These are phyloP conservation scores for Coemansia sp. DNA, from an alignment of 192 early-diverging fungal species.

Conservation along the genomic window DNA sequence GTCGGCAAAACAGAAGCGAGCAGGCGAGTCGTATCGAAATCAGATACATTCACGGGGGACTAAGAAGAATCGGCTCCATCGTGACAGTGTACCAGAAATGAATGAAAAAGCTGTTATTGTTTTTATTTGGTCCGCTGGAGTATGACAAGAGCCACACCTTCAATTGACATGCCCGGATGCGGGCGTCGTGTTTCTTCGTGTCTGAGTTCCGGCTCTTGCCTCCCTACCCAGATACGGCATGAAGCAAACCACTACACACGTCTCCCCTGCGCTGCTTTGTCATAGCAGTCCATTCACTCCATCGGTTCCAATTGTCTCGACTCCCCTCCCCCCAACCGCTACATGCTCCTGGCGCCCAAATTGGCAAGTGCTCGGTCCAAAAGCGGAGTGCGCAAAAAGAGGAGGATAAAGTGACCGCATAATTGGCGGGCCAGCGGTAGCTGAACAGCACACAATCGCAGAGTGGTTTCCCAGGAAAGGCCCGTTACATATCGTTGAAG, in stretches of 20 bases:
- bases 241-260: neutral
- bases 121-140: neutral
- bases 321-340: constrained; percentile 2
- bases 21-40: neutral
- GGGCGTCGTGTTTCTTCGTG: neutral
- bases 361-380: neutral
- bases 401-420: neutral
- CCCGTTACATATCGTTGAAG: neutral
- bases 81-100: neutral
- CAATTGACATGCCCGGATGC: constrained; percentile 3
- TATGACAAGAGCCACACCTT: constrained; percentile 3
- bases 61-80: constrained; percentile 3
- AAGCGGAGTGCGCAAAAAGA: neutral
- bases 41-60: constrained; percentile 3
- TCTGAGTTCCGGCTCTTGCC: neutral
- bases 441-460: neutral
- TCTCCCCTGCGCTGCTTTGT: constrained; percentile 11
- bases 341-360: neutral
- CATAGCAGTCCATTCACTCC: neutral
- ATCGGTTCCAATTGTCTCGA: neutral
- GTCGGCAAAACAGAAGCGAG: neutral
- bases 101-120: constrained; percentile 7
- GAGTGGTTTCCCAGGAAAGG: neutral
- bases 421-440: neutral
- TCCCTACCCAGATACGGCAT: constrained; percentile 1